These are phyloP conservation scores for Trichoderma gracile DNA, from an alignment of 2,329 filamentous ascomycete genomes.

Conservation along the genomic window DNA sequence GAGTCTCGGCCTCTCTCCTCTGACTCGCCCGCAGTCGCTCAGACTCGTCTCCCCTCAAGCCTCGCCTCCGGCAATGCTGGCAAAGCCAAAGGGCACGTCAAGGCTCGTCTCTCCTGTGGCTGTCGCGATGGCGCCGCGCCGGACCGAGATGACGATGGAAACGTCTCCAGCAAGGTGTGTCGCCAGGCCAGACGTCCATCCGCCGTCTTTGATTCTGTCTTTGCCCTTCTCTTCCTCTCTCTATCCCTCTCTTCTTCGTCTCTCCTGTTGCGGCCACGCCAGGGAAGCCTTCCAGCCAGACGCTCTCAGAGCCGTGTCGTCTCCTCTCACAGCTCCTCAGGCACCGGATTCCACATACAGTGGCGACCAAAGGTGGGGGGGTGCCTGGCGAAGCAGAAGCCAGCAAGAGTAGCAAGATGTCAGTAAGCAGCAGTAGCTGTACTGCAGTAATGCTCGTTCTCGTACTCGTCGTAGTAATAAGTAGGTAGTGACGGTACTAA, in stretches of 20 bases:
- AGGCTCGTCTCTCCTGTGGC: neutral
- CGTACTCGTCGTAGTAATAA: neutral
- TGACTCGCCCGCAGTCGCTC: neutral
- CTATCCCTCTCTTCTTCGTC: neutral
- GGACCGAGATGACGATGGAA: neutral
- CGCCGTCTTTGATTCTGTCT: neutral
- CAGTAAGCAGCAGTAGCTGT: no score
- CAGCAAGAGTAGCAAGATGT: no score
- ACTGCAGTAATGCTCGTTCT: neutral
- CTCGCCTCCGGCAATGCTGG: neutral
- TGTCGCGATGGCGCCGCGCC: neutral
- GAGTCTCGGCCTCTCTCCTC: neutral
- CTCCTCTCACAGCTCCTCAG: neutral
- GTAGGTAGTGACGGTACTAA: no score
- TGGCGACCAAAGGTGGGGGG: no score
- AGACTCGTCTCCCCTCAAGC: neutral
- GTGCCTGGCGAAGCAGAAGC: no score
- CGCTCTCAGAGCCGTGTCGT: neutral
- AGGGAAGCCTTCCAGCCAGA: neutral
- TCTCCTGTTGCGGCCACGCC: neutral
- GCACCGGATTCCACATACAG: neutral
- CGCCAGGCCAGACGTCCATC: neutral
- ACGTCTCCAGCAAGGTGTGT: neutral
- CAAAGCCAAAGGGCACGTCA: neutral
- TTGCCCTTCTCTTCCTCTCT: neutral